These are phyloP conservation scores for Oxytropis ochrocephala DNA, from an alignment of 306 rosid genomes.

Conservation along the genomic window DNA sequence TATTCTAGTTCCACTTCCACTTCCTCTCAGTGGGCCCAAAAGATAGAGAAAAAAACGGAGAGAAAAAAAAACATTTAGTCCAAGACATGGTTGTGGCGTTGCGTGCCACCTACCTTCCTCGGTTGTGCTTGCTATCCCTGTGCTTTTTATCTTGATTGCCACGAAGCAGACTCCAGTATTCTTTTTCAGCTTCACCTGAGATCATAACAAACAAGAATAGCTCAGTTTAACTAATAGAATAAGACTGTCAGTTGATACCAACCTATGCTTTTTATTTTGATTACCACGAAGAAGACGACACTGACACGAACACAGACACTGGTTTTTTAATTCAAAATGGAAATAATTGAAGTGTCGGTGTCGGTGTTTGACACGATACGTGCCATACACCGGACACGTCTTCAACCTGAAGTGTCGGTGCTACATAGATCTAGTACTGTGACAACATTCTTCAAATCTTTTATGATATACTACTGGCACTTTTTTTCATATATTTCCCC, in stretches of 20 bases:
- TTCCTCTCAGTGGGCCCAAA: not conserved
- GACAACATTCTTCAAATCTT: not conserved
- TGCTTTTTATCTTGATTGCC: constrained; percentile 46
- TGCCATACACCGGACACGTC: no score
- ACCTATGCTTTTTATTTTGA: constrained; percentile 43
- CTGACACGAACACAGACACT: no score
- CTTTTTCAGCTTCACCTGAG: constrained; percentile 78
- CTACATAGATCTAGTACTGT: no score
- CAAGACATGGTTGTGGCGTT: not conserved
- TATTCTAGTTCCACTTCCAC: not conserved
- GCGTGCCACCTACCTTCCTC: constrained; percentile 58
- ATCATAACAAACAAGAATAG: constrained; percentile 8
- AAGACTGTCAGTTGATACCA: not conserved
- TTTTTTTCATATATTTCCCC: not conserved
- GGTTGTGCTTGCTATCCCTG: constrained; percentile 36
- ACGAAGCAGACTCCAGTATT: constrained; percentile 75
- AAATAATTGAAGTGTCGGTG: no score
- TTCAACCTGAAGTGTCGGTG: no score
- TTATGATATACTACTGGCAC: not conserved
- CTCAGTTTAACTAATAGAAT: not conserved
- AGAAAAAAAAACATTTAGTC: not conserved
- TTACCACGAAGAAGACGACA: constrained; percentile 55
- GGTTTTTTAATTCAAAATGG: no score
- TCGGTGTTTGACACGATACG: no score
- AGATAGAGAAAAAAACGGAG: not conserved